Base-by-base conservation (phyloP, 306 rosid genomes). In the Fagus sylvatica region DNA sequence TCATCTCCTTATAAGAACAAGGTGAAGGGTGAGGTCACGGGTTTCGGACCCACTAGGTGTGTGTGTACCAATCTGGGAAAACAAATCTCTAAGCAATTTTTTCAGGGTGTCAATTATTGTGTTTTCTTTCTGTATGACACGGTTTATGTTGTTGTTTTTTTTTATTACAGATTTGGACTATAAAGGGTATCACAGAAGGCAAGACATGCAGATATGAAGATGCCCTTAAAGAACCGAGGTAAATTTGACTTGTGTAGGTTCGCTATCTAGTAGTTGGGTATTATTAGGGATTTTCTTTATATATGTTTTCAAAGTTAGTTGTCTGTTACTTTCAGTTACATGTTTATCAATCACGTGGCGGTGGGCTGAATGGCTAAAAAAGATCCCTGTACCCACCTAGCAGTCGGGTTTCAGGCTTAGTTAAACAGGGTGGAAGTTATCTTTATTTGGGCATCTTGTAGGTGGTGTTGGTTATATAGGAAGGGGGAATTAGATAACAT, bases 171-270 rank as follows among this genome's bases (percentile, higher is more conserved):
- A 39, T 66, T 22, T 16, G 1, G 42, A 41, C 12, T 65, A 48
- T 49, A 71, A 43, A 17, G 69, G 62, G 68, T 36, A 57, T 74
- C 8, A 48, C 46, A 55, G 56, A 41, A 41, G 54, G 71, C 66
- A 40, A 46, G 86, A 79, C 53, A 71, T 81, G 81, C 69, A 68
- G 74, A 11, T 56, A 88, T 88, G 90, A 90, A 79, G 90, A 86
- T 84, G 76, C 77, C 89, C 79, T 43, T 86, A 66, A 86, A 86
- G 78, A 56, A 22, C 53, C 84, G 42, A 81, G 96, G 96, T 94
- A 62, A 76, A 41, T 55, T 67, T 32, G 19, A 3, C 54, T 30
- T 7, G 11, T 8, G 28, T 17, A 7, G 71, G 49, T 66, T 39
- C 15, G 19, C 30, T 7, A n/a, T 66, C 30, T 30, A 57, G 36